Evolutionary conservation across 176 grass and related monocot species (phyloP).

Genomic region (Lolium multiflorum): DNA sequence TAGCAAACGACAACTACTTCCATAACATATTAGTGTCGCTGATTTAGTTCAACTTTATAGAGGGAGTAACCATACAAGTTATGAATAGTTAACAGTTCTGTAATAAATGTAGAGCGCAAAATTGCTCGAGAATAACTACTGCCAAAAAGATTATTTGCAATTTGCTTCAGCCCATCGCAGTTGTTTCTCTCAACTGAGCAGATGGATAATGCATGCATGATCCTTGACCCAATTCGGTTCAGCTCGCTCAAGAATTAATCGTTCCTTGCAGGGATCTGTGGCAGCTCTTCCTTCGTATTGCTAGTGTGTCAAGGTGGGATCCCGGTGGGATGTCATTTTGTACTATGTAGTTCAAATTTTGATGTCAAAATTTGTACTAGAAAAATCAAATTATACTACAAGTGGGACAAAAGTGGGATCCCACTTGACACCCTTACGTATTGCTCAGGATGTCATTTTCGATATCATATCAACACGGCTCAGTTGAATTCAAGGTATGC

Average conservation of each 20-base stretch:
- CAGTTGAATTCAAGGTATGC: not conserved
- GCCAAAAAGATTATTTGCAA: not conserved
- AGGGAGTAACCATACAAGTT: not conserved
- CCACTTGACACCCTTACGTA: too few relatives aligned
- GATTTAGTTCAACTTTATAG: too few relatives aligned
- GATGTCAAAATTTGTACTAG: too few relatives aligned
- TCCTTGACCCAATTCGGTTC: not conserved
- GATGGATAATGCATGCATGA: constrained; percentile 15
- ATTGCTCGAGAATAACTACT: not conserved
- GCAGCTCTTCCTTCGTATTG: constrained; percentile 37
- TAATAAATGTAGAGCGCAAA: not conserved
- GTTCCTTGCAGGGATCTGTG: not conserved
- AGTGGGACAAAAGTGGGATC: too few relatives aligned
- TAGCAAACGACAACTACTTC: not conserved
- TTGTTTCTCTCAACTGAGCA: constrained; percentile 19
- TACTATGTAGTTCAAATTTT: too few relatives aligned
- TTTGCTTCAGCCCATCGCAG: not conserved
- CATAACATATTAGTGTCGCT: too few relatives aligned
- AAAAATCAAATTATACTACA: too few relatives aligned
- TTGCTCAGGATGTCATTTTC: constrained; percentile 17
- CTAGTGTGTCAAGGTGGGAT: too few relatives aligned
- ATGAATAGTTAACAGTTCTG: not conserved
- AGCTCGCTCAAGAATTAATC: not conserved
- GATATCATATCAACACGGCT: not conserved
- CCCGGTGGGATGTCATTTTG: too few relatives aligned